Evolutionary conservation across 2,329 filamentous ascomycete species (phyloP), one percentile per base, ranked within the genome.

Genomic region (Magnaporthiopsis rhizophila): DNA sequence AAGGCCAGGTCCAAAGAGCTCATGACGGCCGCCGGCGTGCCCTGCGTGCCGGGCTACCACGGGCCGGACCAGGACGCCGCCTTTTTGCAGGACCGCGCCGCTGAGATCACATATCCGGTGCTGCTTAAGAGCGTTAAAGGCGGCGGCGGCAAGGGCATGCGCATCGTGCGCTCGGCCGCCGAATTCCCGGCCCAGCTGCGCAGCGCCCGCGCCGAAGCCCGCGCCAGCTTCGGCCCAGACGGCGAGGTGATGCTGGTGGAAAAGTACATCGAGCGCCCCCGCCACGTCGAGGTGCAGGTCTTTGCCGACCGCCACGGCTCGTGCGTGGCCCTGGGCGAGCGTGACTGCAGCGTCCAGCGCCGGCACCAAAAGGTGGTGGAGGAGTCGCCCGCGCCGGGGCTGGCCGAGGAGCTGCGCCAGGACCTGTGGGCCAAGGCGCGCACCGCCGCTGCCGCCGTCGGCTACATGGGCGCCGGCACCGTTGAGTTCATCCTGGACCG

Each of bases 41-140:
- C 93, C 5, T 98, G 95, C 72, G 95, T 99, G 61, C 95, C 95
- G 0, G 95, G 95, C 0, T 99, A 99, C 72, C 95, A 98, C 74
- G 95, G 95, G 24, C 72, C 82, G 1, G 91, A 97, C 63, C 95
- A 99, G 78, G 86, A 89, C 61, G 81, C 83, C 60, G 75, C 78
- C 64, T 76, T 85, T 68, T 74, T 89, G 32, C 73, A 91, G 64
- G 78, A 80, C 12, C 87, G 94, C 73, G 94, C 95, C 9, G 85
- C 84, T 69, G 86, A 90, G 68, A 80, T 89, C 68, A 80, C 80
- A 34, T 90, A 88, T 69, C 87, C 87, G 15, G 88, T 92, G 8
- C 82, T 92, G 71, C 80, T 92, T 62, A 96, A 97, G 80, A 91
- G 90, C 67, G 89, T 91, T 15, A 86, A 86, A 66, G 90, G 89